Evolutionary conservation across 2,329 filamentous ascomycete genomes (phyloP), one percentile per base, ranked within the genome.

Genomic region (Paraphoma chrysanthemicola): DNA sequence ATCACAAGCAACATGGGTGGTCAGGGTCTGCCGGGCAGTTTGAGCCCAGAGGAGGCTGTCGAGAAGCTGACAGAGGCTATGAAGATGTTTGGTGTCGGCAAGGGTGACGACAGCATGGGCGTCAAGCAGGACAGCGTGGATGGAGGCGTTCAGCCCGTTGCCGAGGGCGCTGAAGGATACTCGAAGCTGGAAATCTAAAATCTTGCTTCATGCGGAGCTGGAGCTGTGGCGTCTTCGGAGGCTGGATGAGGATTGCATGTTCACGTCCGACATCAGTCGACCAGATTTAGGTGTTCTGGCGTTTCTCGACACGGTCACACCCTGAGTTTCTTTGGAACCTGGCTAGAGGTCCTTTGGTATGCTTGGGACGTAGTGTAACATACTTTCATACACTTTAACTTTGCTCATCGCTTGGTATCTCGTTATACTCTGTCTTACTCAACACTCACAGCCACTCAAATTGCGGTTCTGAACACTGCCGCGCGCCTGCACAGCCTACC

Each of bases 31-130:
- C 70, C 71, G 0, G 73, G 73, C n/a, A 58, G 64, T 7, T 57
- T 75, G 60, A 69, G 57, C 49, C 60, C 65, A 18, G 73, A 77
- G 47, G 73, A 77, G 14, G 73, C 72, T 6, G 63, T 77, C 6
- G 56, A 59, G 12, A 70, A 67, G n/a, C 60, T 77, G n/a, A 67
- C 67, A 4, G 74, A 77, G 28, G 74, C 72, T 9, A 71, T 77
- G 36, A 44, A 66, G 11, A 56, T 59, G 44, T 75, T 76, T 56
- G 74, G 74, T 9, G 73, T 76, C 1, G 73, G 71, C 29, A 77
- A 75, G 54, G 72, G 72, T 11, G 74, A 77, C 33, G 74, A 77
- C 36, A 69, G 66, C 49, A 66, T 74, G 48, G 71, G 72, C 9
- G 65, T 72, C 16, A 72, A 74, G 66, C 49, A 60, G 38, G 67